Evolutionary conservation across 208 protist species (phyloP), one percentile per base, ranked within the genome.

Genomic region (Leishmania turanica): DNA sequence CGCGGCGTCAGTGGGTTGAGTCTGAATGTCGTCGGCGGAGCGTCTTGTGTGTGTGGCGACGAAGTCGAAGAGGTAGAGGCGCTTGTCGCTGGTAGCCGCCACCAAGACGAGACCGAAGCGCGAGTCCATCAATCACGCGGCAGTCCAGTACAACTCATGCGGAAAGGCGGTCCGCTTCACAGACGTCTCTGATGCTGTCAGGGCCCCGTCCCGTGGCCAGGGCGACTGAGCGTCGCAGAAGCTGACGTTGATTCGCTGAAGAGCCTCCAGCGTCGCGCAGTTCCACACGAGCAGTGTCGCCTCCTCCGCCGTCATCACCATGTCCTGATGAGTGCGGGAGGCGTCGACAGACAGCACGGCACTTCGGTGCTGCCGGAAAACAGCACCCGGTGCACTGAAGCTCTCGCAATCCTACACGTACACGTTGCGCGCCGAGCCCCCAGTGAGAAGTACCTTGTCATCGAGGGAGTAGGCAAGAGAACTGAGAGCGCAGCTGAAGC

Each of bases 241-340:
- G 27, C 72, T 51, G 15, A 81, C 74, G 42, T 78, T 68, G 66
- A 86, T 58, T 65, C 76, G 64, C 68, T 58, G 51, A 45, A 83
- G 34, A 21, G 78, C 64, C 60, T 6, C 70, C 45, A 83, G 70
- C 47, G 78, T 81, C 47, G 49, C 27, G 34, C 76, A 72, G 58
- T 84, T 79, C 82, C 86, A 89, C 81, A 89, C 66, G 15, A 81
- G 54, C 42, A 89, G 75, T 40, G 45, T 58, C 62, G 74, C 60
- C 77, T 89, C 79, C 19, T 87, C 86, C 1, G 75, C 78, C 45
- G 77, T 84, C 64, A 79, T 73, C 6, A 89, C 79, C 21, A 86
- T 40, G 53, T 81, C 68, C 3, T 19, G 71, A 37, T 40, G 49
- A 6, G 42, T 54, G 24, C 66, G 77, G 37, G 71, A 81, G 0